Evolutionary conservation across 179 eudicot genomes (phyloP), one percentile per base, ranked within the genome.

Genomic region (Carnegiea gigantea): DNA sequence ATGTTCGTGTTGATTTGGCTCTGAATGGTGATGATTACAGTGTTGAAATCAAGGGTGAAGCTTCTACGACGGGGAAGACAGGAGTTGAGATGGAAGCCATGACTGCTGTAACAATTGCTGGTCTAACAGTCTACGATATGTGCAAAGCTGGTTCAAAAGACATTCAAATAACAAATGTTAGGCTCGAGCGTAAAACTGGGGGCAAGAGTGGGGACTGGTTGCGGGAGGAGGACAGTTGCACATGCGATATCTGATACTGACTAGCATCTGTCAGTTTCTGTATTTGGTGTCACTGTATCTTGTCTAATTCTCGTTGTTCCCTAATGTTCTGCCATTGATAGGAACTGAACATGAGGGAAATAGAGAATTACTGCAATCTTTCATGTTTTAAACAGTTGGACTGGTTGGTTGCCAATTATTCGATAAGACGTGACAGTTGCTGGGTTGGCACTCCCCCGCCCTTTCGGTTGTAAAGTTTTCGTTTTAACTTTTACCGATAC

Each of bases 11-110:
- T 53, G 92, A 94, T 85, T 78, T 96, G 83, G 76, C 65, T 38
- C 80, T 96, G 85, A 93, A 88, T 82, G 86, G 82, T 9, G 12
- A 48, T 62, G 97, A 92, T 65, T 83, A 79, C 81, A 91, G 97
- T 77, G 92, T 96, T 60, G 85, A 87, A 26, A 91, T 96, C 76
- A 88, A 84, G 83, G 95, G 99, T 44, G 93, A 96, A 89, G 95
- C 92, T 78, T 84, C 93, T 72, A 90, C 93, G 21, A 93, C 89
- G 14, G 98, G 93, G 77, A 96, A 90, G 88, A 96, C 97, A 4
- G 99, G 98, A 82, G 99, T 95, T 49, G 98, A 93, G 87, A 96
- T 97, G 98, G 99, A 97, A 89, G 98, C 98, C 14, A 62, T 97
- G 92, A 92, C 95, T 33, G 98, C 95, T 21, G 97, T 93, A 59